phyloP scores from a whole-genome alignment of 257 asterid species.

The Rauvolfia tetraphylla region DNA sequence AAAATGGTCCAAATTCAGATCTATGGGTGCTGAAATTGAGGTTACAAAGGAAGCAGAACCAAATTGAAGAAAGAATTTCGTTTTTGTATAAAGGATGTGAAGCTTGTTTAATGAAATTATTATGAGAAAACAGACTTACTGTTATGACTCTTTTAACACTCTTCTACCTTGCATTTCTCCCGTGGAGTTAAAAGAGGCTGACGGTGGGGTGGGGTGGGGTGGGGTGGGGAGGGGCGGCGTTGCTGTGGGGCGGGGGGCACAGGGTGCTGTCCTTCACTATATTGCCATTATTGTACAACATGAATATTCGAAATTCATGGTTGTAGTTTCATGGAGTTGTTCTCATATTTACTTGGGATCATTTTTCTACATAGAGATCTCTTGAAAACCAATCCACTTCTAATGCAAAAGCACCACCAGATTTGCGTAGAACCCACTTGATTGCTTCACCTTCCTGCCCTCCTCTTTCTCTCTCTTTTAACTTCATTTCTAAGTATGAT shows the following conservation, averaged over 20 bases:
- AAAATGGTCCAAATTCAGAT: slow-evolving; percentile 15
- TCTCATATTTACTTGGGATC: neutral
- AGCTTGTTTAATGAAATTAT: neutral
- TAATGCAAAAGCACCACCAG: slow-evolving; percentile 43
- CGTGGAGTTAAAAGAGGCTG: no score
- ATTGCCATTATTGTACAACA: slow-evolving; percentile 7
- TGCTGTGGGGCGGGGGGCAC: no score
- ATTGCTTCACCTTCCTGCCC: slow-evolving; percentile 29
- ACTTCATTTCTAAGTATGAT: slow-evolving; percentile 51
- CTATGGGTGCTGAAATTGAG: slow-evolving; percentile 16
- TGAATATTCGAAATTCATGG: no score
- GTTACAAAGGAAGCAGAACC: slow-evolving; percentile 2
- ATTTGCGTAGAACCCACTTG: slow-evolving; percentile 66
- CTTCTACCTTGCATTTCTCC: no score
- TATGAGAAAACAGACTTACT: neutral
- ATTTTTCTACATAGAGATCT: slow-evolving; percentile 27
- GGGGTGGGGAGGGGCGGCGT: neutral
- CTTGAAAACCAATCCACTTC: slow-evolving; percentile 51
- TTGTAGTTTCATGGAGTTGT: slow-evolving; percentile 9
- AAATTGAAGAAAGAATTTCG: slow-evolving; percentile 2
- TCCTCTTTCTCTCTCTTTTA: slow-evolving; percentile 22
- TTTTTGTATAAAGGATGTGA: neutral
- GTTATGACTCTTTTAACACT: no score
- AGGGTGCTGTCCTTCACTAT: no score
- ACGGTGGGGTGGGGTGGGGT: neutral